phyloP scores from a whole-genome alignment of 108 stramenopile genomes.

The Nannochloropsis gaditana region DNA sequence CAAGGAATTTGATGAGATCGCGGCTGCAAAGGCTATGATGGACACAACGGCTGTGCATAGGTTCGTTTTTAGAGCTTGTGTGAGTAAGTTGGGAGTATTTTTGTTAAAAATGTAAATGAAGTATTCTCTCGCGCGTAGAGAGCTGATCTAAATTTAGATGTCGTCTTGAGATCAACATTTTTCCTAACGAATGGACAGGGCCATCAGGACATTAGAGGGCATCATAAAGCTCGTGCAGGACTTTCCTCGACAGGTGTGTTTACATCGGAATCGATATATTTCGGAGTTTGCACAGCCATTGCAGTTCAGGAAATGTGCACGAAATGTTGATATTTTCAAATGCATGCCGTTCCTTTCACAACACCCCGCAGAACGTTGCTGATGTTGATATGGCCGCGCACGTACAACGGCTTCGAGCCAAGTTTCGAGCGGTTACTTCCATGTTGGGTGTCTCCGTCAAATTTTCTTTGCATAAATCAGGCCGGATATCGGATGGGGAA shows the following conservation, averaged over 20 bases:
- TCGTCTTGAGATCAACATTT: background rate
- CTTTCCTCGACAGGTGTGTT: slow-evolving; percentile 12
- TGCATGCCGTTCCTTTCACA: too few relatives aligned
- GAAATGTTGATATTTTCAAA: too few relatives aligned
- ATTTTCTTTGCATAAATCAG: background rate
- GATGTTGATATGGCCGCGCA: background rate
- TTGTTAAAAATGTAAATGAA: too few relatives aligned
- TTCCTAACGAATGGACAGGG: background rate
- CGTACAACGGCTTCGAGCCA: slow-evolving; percentile 1
- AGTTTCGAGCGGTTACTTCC: slow-evolving; percentile 6
- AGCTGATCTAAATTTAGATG: too few relatives aligned
- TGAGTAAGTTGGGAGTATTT: too few relatives aligned
- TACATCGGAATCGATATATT: background rate
- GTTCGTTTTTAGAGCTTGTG: too few relatives aligned
- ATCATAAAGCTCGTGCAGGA: background rate
- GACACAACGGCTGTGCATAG: too few relatives aligned
- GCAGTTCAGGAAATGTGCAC: too few relatives aligned
- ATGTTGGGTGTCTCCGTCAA: background rate
- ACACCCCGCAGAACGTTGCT: background rate
- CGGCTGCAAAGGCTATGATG: too few relatives aligned
- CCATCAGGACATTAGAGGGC: background rate
- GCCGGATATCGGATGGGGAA: background rate
- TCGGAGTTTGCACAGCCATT: too few relatives aligned
- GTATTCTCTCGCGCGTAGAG: too few relatives aligned
- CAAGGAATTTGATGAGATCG: too few relatives aligned